These are phyloP conservation scores for Pseudogymnoascus sp. DNA, from an alignment of 2,329 filamentous ascomycete genomes.

Conservation along the genomic window DNA sequence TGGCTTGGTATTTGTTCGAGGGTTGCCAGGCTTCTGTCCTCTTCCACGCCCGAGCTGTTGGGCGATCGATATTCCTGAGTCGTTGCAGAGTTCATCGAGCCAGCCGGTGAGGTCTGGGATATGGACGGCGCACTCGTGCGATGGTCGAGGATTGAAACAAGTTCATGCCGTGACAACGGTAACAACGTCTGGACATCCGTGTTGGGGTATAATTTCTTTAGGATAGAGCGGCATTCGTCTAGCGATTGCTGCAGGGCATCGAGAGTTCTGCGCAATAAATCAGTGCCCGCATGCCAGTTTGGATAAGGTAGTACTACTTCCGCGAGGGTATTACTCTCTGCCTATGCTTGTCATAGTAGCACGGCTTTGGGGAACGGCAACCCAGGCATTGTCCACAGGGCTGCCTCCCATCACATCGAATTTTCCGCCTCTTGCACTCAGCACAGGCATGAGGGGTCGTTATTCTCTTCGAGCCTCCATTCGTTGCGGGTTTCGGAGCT, in stretches of 20 bases:
- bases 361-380: slow-evolving; percentile 69
- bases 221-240: slow-evolving; percentile 39
- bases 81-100: slow-evolving; percentile 42
- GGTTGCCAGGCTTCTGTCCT: slow-evolving; percentile 34
- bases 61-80: slow-evolving; percentile 42
- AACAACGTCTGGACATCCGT: slow-evolving; percentile 43
- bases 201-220: slow-evolving; percentile 27
- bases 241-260: slow-evolving; percentile 55
- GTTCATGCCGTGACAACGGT: slow-evolving; percentile 56
- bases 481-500: slow-evolving; percentile 25
- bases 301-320: slow-evolving; percentile 42
- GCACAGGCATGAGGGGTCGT: slow-evolving; percentile 59
- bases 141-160: slow-evolving; percentile 48
- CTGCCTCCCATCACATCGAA: slow-evolving; percentile 73
- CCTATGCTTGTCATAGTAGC: slow-evolving; percentile 73
- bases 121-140: slow-evolving; percentile 21
- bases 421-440: slow-evolving; percentile 72
- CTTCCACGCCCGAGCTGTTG: slow-evolving; percentile 40
- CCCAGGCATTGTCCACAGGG: slow-evolving; percentile 77
- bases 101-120: slow-evolving; percentile 42
- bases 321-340: slow-evolving; percentile 69
- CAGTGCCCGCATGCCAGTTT: background rate
- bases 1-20: slow-evolving; percentile 62
- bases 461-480: slow-evolving; percentile 39
- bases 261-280: slow-evolving; percentile 37